These are phyloP conservation scores for Lentinus brumalis DNA, from an alignment of 768 basidiomycete species.

Conservation along the genomic window DNA sequence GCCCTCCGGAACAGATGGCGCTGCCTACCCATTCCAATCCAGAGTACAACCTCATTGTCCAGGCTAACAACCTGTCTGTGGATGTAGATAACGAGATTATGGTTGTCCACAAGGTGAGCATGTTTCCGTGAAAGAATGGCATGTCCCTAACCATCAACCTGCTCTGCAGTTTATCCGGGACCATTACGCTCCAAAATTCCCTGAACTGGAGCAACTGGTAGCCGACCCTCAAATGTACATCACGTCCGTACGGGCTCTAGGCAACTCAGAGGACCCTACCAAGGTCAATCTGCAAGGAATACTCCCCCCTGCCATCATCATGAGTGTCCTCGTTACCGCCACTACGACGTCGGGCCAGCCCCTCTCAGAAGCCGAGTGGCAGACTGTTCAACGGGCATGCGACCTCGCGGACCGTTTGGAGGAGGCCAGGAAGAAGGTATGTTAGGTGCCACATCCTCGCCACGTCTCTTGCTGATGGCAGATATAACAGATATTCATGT, in stretches of 20 bases:
- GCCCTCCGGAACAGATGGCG: conserved; percentile 75
- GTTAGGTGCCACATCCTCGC: background rate
- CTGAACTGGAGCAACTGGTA: conserved; percentile 95
- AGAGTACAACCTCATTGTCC: conserved; percentile 95
- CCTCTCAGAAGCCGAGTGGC: conserved; percentile 73
- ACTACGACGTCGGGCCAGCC: conserved; percentile 84
- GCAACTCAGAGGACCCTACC: conserved; percentile 87
- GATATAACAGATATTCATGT: conserved; percentile 85
- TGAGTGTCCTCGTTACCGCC: conserved; percentile 95
- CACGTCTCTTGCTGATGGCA: background rate
- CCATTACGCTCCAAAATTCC: conserved; percentile 93
- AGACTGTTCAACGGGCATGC: conserved; percentile 80
- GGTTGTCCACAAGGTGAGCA: conserved; percentile 86
- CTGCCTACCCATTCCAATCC: conserved; percentile 86
- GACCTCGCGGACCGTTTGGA: conserved; percentile 88
- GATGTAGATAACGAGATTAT: conserved; percentile 98
- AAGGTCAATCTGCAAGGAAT: conserved; percentile 81
- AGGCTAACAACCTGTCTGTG: conserved; percentile 96
- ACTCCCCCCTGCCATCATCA: conserved; percentile 86
- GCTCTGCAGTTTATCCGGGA: conserved; percentile 87
- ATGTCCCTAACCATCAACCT: conserved; percentile 22
- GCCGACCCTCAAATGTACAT: conserved; percentile 92
- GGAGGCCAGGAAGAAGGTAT: conserved; percentile 85
- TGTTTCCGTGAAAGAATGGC: background rate
- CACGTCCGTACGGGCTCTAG: conserved; percentile 84